Evolutionary conservation across 129 eudicot genomes (phyloP).

Genomic region (Kitagawia praeruptora): DNA sequence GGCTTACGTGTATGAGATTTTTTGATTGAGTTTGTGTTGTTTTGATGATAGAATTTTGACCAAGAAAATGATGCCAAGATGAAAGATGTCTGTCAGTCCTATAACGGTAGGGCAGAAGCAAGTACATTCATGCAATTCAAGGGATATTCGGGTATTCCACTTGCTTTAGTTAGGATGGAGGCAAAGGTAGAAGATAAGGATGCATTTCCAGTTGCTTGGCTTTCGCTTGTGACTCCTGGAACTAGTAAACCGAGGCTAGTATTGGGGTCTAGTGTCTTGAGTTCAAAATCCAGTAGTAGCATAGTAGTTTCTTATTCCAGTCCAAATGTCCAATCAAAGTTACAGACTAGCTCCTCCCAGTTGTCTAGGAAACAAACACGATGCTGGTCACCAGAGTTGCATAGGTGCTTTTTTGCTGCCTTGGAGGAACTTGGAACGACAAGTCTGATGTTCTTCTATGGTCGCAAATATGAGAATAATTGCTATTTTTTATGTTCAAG

Average conservation of each 20-base stretch:
- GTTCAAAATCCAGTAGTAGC: constrained; percentile 29
- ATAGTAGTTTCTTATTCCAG: constrained; percentile 25
- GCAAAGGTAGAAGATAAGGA: constrained; percentile 23
- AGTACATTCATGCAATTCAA: constrained; percentile 49
- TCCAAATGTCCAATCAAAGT: constrained; percentile 27
- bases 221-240: constrained; percentile 58
- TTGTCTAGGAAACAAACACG: constrained; percentile 56
- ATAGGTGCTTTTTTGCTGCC: constrained; percentile 59
- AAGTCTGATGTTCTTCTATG: too few species aligned
- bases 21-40: neutral
- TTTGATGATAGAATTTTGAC: constrained; percentile 28
- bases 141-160: constrained; percentile 30
- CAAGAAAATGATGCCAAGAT: constrained; percentile 22
- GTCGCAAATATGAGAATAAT: too few species aligned
- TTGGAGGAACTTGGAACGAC: constrained; percentile 66
- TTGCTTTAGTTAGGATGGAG: constrained; percentile 18
- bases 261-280: constrained; percentile 23
- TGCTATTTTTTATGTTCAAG: too few species aligned
- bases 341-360: constrained; percentile 11
- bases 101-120: constrained; percentile 17
- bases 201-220: constrained; percentile 33
- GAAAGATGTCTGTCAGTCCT: constrained; percentile 20
- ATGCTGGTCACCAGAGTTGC: constrained; percentile 81
- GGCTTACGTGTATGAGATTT: neutral
- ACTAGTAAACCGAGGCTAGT: constrained; percentile 36